These are phyloP conservation scores for Emergomyces orientalis DNA, from an alignment of 2,329 filamentous ascomycete species.

Conservation along the genomic window DNA sequence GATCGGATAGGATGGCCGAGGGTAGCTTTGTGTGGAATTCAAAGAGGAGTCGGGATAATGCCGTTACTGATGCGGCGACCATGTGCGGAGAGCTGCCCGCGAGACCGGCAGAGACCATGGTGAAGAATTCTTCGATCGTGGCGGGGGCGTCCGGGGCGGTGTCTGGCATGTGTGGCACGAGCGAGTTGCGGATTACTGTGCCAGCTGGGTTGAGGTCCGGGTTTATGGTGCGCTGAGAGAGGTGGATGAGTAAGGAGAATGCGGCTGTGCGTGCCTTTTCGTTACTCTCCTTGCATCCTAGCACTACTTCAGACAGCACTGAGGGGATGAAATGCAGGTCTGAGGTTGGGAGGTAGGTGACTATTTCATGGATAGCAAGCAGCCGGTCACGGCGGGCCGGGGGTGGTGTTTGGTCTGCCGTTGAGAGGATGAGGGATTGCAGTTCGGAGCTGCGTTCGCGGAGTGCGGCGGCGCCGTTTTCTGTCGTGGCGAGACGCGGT, in stretches of 20 bases:
- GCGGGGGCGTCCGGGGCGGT: slow-evolving; percentile 70
- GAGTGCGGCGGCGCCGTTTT: slow-evolving; percentile 66
- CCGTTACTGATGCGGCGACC: slow-evolving; percentile 95
- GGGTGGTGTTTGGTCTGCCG: slow-evolving; percentile 73
- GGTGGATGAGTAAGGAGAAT: slow-evolving; percentile 79
- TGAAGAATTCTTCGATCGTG: slow-evolving; percentile 89
- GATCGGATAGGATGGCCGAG: slow-evolving; percentile 62
- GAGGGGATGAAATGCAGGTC: slow-evolving; percentile 90
- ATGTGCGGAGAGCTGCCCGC: slow-evolving; percentile 91
- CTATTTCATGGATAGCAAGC: slow-evolving; percentile 67
- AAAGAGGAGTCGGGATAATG: slow-evolving; percentile 84
- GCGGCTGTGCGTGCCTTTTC: slow-evolving; percentile 84
- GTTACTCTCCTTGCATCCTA: slow-evolving; percentile 95
- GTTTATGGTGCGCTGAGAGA: slow-evolving; percentile 73
- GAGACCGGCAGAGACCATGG: slow-evolving; percentile 93
- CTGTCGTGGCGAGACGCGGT: slow-evolving; percentile 74
- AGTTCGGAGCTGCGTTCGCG: slow-evolving; percentile 66
- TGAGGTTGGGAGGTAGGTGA: slow-evolving; percentile 65
- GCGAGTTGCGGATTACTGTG: slow-evolving; percentile 73
- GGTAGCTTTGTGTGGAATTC: slow-evolving; percentile 70
- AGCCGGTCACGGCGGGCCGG: slow-evolving; percentile 81
- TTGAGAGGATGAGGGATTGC: slow-evolving; percentile 69
- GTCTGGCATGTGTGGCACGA: slow-evolving; percentile 76
- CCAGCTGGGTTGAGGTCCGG: slow-evolving; percentile 46
- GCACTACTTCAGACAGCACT: slow-evolving; percentile 86